Evolutionary conservation across 2,329 filamentous ascomycete genomes (phyloP), one percentile per base, ranked within the genome.

Genomic region (Sphaceloma murrayae): DNA sequence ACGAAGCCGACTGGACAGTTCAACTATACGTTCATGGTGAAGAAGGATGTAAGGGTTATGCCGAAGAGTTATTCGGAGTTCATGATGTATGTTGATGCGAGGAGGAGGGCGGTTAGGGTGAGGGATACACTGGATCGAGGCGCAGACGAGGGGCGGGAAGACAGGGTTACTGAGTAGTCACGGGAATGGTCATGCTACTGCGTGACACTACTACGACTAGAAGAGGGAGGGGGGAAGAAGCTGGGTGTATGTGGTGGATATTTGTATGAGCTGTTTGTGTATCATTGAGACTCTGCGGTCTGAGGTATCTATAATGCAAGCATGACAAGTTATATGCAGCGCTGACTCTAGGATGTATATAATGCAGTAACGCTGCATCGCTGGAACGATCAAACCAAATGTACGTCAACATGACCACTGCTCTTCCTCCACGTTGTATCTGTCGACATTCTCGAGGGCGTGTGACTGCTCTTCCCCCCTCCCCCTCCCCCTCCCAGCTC

Each of bases 11-110:
- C 81, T 0, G 82, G 82, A 3, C 78, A 82, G 53, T 85, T 86
- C 65, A 82, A 84, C 54, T 85, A 85, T 57, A 85, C 81, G 0
- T 84, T 84, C 56, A 68, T 72, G 44, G 77, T 83, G 2, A 73
- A 78, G 45, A 74, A 70, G 54, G 73, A 80, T 52, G 67, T 83
- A 34, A 72, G 76, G 53, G 74, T 84, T 14, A 75, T 83, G 66
- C 80, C 80, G 3, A 66, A 70, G 56, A 73, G 68, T 9, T 80
- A 80, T 53, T 67, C 69, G 1, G 76, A 80, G 52, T 78, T 77
- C 51, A 80, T 80, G 76, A 68, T 76, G 58, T 80, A 77, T 58
- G 67, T 78, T 11, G 76, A 79, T 63, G 75, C 76, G 4, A 61
- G 74, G 38, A 62, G 77, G 51, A 60, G 76, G 46, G 74, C 73